Evolutionary conservation across 139 green algal genomes (phyloP).

Genomic region (Protoeuglena noctilucae): DNA sequence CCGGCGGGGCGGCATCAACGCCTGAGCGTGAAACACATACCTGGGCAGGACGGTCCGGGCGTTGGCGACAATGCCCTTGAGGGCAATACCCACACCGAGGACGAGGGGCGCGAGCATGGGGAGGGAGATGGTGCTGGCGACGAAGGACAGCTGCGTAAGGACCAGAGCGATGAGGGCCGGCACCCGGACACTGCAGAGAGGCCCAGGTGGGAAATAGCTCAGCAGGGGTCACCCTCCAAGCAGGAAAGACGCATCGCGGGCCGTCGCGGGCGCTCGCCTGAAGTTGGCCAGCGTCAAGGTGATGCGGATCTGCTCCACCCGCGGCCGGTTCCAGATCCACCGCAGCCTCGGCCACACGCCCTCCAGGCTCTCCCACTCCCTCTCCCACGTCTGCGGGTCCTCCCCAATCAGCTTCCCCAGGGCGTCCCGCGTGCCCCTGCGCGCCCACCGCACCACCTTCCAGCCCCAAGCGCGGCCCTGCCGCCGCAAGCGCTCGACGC

Average conservation of each 20-base stretch:
- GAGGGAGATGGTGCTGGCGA: conserved; percentile 40
- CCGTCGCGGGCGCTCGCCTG: conserved; percentile 15
- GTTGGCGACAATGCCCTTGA: conserved; percentile 51
- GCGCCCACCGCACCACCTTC: too few species aligned
- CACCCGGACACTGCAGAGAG: conserved; percentile 32
- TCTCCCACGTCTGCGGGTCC: not conserved
- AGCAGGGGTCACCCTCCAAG: not conserved
- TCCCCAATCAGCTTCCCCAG: not conserved
- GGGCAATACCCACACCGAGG: conserved; percentile 57
- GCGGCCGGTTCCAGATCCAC: conserved; percentile 44
- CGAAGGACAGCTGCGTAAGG: conserved; percentile 29
- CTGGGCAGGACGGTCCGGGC: conserved; percentile 50
- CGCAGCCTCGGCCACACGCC: conserved; percentile 36
- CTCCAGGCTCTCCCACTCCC: conserved; percentile 7
- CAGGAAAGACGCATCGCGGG: conserved; percentile 7
- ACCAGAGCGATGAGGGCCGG: conserved; percentile 38
- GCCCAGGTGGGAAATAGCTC: conserved; percentile 3
- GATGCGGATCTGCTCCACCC: conserved; percentile 38
- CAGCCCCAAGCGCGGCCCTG: too few species aligned
- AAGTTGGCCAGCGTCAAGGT: conserved; percentile 49
- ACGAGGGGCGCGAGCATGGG: conserved; percentile 66
- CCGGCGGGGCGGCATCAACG: too few species aligned
- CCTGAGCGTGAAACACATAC: conserved; percentile 7
- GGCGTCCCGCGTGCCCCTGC: too few species aligned
- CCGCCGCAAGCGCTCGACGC: too few species aligned